Conservation (phyloP, 352 stramenopile species). For the Phytophthora ramorum region DNA sequence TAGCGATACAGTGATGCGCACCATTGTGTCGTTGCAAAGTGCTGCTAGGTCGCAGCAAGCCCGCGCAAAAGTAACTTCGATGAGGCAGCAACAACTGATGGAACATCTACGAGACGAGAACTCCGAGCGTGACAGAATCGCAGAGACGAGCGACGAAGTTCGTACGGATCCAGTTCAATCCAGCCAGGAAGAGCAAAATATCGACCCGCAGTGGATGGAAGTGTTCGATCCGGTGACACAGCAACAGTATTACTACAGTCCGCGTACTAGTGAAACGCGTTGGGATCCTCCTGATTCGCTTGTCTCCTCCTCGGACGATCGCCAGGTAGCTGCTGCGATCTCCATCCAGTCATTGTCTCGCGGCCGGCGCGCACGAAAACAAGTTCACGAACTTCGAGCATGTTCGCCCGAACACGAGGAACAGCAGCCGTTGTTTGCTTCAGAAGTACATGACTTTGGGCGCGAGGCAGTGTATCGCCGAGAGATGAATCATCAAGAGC, state of each 20-base stretch:
- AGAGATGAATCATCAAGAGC: slow-evolving; percentile 65
- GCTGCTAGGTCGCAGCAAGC: slow-evolving; percentile 58
- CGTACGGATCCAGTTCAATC: neutral
- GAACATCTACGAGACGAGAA: slow-evolving; percentile 8
- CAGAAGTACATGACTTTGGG: slow-evolving; percentile 20
- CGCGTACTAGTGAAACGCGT: slow-evolving; percentile 48
- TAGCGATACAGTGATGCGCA: slow-evolving; percentile 48
- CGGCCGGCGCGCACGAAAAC: slow-evolving; percentile 42
- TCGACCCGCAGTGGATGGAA: slow-evolving; percentile 53
- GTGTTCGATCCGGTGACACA: slow-evolving; percentile 68
- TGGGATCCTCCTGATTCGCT: slow-evolving; percentile 53
- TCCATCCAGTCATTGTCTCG: slow-evolving; percentile 64
- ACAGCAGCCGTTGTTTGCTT: neutral
- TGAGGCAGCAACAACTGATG: slow-evolving; percentile 30
- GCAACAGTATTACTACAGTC: slow-evolving; percentile 68
- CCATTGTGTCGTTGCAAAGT: slow-evolving; percentile 57
- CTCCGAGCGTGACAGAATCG: neutral
- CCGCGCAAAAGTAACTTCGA: slow-evolving; percentile 41
- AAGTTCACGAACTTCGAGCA: slow-evolving; percentile 15
- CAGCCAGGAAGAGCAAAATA: neutral
- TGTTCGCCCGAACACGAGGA: neutral
- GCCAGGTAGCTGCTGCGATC: slow-evolving; percentile 55
- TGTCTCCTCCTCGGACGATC: slow-evolving; percentile 48
- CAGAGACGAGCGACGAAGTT: neutral
- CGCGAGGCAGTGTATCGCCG: slow-evolving; percentile 44